Percentiles rank a stretch among this genome's conserved stretches.
phyloP scores from a whole-genome alignment of 2,329 filamentous ascomycete species.

The Alternaria atra region DNA sequence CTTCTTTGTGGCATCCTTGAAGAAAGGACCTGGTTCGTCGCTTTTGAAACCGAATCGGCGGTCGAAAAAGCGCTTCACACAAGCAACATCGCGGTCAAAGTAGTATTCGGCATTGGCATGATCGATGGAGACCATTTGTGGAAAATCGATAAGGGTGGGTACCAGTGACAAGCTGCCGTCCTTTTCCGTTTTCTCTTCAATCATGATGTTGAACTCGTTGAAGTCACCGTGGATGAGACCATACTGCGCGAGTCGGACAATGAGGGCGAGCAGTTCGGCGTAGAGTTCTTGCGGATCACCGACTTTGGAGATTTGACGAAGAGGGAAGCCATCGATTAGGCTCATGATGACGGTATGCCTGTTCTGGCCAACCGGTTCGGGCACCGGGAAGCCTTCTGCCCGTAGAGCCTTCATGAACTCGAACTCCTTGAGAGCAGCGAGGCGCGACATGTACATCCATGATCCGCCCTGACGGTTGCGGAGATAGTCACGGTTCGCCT shows the following conservation, averaged over 20 bases:
- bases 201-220: constrained; percentile 98
- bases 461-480: constrained; percentile 80
- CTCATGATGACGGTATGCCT: constrained; percentile 97
- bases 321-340: constrained; percentile 88
- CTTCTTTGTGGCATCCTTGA: constrained; percentile 80
- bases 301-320: constrained; percentile 86
- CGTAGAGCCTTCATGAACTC: constrained; percentile 90
- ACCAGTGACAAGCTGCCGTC: constrained; percentile 64
- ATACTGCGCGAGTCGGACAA: constrained; percentile 82
- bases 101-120: constrained; percentile 96
- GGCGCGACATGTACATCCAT: constrained; percentile 97
- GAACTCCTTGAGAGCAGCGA: constrained; percentile 93
- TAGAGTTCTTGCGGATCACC: constrained; percentile 88
- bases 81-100: constrained; percentile 94
- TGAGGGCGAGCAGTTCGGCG: constrained; percentile 86
- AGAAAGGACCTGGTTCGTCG: constrained; percentile 84
- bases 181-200: constrained; percentile 72
- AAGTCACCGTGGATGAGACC: constrained; percentile 98
- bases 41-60: constrained; percentile 87
- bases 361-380: constrained; percentile 86
- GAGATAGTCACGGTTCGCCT: constrained; percentile 94
- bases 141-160: constrained; percentile 95
- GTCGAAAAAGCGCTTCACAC: constrained; percentile 93
- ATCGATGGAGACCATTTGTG: constrained; percentile 96
- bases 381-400: constrained; percentile 87